Conservation (phyloP, 1,284 basidiomycete genomes). For the Peniophora sp. region DNA sequence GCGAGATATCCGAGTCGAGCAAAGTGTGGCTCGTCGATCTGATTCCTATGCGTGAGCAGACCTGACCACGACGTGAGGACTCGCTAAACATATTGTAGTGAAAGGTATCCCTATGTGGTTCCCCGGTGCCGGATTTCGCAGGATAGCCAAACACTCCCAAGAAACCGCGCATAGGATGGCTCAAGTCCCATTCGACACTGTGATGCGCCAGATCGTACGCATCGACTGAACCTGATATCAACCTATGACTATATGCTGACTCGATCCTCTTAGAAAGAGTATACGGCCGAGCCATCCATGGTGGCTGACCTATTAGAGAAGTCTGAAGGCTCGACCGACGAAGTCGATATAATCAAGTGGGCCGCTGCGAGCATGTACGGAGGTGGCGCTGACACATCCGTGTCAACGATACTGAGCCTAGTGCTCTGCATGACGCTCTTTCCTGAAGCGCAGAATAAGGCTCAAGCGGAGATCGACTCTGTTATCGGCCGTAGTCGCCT, state of each 20-base stretch:
- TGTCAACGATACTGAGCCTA: slow-evolving; percentile 17
- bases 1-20: not conserved
- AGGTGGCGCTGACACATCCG: slow-evolving; percentile 7
- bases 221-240: not conserved
- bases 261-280: not conserved
- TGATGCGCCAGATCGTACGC: slow-evolving; percentile 7
- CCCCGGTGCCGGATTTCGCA: slow-evolving; percentile 10
- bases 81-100: not conserved
- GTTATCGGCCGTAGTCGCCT: slow-evolving; percentile 18
- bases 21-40: not conserved
- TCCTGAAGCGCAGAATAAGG: slow-evolving; percentile 21
- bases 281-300: not conserved
- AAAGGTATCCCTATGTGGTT: slow-evolving; percentile 13
- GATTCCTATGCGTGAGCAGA: not conserved
- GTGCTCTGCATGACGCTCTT: slow-evolving; percentile 20
- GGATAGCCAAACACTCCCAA: not conserved
- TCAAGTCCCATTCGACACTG: slow-evolving; percentile 1
- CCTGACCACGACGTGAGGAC: not conserved
- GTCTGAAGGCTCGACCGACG: not conserved
- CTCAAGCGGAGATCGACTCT: slow-evolving; percentile 21
- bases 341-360: slow-evolving; percentile 5
- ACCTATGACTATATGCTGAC: not conserved
- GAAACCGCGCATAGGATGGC: not conserved
- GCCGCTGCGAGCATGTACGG: slow-evolving; percentile 5
- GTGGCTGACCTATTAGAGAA: not conserved